Conservation (phyloP, 2,329 filamentous ascomycete genomes). For the Diplodia seriata region DNA sequence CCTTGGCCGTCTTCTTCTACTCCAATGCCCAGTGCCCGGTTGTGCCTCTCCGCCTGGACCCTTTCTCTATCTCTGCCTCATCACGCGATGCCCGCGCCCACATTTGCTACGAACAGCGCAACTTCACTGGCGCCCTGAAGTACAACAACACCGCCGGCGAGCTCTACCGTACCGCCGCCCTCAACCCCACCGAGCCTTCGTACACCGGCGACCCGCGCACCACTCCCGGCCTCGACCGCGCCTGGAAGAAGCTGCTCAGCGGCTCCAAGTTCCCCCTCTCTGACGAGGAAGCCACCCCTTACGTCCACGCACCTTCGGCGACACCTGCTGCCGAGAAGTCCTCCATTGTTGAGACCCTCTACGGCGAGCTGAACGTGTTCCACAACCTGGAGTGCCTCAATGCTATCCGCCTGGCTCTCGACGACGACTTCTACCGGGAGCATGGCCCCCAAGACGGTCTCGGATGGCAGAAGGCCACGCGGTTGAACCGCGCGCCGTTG, state of each 20-base stretch:
- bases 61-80: constrained; percentile 12
- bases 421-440: constrained; percentile 26
- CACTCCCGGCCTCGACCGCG: constrained; percentile 25
- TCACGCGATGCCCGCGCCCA: constrained; percentile 21
- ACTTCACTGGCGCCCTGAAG: constrained; percentile 14
- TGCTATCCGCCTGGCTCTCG: constrained; percentile 18
- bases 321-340: neutral
- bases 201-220: constrained; percentile 25
- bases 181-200: constrained; percentile 4
- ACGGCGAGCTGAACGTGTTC: constrained; percentile 30
- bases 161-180: neutral
- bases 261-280: constrained; percentile 25
- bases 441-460: constrained; percentile 30
- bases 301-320: constrained; percentile 4
- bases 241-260: constrained; percentile 20
- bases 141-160: constrained; percentile 10
- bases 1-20: constrained; percentile 30
- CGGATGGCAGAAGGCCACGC: constrained; percentile 22
- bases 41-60: neutral
- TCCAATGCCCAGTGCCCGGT: constrained; percentile 29
- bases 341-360: neutral
- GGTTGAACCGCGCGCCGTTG: neutral
- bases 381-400: constrained; percentile 31
- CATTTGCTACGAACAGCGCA: constrained; percentile 28
- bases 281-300: constrained; percentile 17